Percentiles rank a stretch among this genome's conserved stretches.
Evolutionary conservation across 441 rosid species (phyloP).

Genomic region (Jatropha multifida): DNA sequence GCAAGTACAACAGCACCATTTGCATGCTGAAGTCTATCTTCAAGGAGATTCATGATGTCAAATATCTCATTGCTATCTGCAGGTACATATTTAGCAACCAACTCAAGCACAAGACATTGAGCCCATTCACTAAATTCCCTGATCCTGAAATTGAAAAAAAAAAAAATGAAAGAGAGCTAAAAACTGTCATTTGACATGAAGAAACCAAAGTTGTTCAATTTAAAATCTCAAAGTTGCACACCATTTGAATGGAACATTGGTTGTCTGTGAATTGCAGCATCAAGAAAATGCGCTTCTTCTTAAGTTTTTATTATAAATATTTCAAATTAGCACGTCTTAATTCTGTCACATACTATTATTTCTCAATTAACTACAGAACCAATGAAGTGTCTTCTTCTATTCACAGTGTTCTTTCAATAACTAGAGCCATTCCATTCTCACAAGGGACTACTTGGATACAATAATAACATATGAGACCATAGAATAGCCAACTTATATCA

Average conservation of each 20-base stretch:
- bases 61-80: conserved; percentile 88
- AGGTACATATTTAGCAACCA: conserved; percentile 86
- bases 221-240: neutral
- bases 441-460: neutral
- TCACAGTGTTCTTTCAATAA: neutral
- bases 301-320: neutral
- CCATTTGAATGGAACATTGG: neutral
- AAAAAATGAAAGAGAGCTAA: conserved; percentile 16
- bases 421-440: neutral
- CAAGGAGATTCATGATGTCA: conserved; percentile 98
- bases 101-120: conserved; percentile 93
- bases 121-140: conserved; percentile 96
- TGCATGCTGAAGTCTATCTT: conserved; percentile 99
- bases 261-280: conserved; percentile 4
- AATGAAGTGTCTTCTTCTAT: neutral
- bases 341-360: neutral
- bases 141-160: conserved; percentile 52
- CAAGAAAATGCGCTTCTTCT: neutral
- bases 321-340: neutral
- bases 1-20: conserved; percentile 99
- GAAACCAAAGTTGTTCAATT: conserved; percentile 12
- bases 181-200: conserved; percentile 5
- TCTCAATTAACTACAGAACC: neutral
- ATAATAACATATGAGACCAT: neutral
- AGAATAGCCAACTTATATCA: neutral